Conservation (phyloP, 805 yeast species). For the Cyberlindnera saturnus region DNA sequence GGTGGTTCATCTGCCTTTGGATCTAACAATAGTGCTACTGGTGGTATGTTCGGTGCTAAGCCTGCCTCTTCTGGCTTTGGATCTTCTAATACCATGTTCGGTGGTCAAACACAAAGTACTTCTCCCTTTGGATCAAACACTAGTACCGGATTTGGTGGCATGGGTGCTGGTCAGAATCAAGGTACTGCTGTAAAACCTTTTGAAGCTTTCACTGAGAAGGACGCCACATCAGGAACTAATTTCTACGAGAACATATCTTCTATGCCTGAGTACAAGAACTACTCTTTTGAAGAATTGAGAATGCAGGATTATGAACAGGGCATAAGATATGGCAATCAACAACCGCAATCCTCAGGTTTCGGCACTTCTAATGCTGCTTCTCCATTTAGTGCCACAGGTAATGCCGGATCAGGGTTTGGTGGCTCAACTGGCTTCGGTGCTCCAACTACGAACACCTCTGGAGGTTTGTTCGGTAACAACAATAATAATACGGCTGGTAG, state of each 20-base stretch:
- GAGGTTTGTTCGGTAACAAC: conserved; percentile 32
- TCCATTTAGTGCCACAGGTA: conserved; percentile 32
- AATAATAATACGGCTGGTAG: conserved; percentile 13
- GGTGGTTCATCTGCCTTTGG: conserved; percentile 34
- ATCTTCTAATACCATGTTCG: conserved; percentile 3
- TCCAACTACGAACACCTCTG: conserved; percentile 10
- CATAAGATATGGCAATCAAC: conserved; percentile 50
- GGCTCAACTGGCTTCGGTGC: conserved; percentile 17
- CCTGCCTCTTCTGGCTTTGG: conserved; percentile 24
- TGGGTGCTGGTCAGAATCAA: conserved; percentile 32
- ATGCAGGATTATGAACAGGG: conserved; percentile 78
- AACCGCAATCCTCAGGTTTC: conserved; percentile 25
- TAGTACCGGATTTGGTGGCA: conserved; percentile 17
- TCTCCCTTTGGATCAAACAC: conserved; percentile 36
- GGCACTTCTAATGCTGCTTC: conserved; percentile 24
- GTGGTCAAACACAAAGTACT: conserved; percentile 19
- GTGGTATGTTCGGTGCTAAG: conserved; percentile 36
- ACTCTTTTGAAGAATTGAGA: conserved; percentile 83
- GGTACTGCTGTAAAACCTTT: conserved; percentile 76
- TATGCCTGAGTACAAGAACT: conserved; percentile 87
- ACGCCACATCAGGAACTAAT: conserved; percentile 50
- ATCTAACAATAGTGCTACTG: conserved; percentile 23
- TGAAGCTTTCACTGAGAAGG: conserved; percentile 66
- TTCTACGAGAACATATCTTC: conserved; percentile 69
- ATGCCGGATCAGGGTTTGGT: conserved; percentile 13